A percentile compares a stretch with the other conserved stretches of the same genome.
phyloP scores from a whole-genome alignment of 768 basidiomycete genomes.

The Hypholoma fasciculare region DNA sequence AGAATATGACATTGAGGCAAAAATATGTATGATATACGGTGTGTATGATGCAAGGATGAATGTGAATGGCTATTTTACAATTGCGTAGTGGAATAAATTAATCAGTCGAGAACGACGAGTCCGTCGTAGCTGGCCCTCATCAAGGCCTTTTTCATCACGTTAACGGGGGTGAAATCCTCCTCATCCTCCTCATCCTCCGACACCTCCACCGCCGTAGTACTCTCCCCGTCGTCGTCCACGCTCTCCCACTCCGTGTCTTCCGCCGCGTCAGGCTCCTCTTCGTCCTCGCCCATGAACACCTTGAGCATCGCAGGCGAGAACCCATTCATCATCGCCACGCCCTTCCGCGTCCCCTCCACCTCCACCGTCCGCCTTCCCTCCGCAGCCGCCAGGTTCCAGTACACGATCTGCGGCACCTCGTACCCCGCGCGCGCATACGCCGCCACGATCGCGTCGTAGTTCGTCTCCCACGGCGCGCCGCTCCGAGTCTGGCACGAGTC shows the following conservation, averaged over 20 bases:
- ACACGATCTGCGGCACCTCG: slow-evolving; percentile 71
- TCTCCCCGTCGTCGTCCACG: slow-evolving; percentile 41
- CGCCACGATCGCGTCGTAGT: slow-evolving; percentile 53
- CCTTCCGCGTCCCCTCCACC: slow-evolving; percentile 50
- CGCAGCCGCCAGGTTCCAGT: slow-evolving; percentile 55
- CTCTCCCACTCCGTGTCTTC: slow-evolving; percentile 36
- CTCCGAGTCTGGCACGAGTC: slow-evolving; percentile 35
- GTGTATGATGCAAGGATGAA: too few species aligned
- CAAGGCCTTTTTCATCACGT: slow-evolving; percentile 48
- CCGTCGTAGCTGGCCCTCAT: slow-evolving; percentile 53
- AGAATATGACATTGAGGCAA: too few species aligned
- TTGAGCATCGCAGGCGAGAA: slow-evolving; percentile 72
- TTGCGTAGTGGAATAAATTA: neutral
- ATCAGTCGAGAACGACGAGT: slow-evolving; percentile 57
- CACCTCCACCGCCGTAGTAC: slow-evolving; percentile 15
- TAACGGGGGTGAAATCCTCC: slow-evolving; percentile 38
- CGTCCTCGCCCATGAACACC: slow-evolving; percentile 63
- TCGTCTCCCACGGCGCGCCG: slow-evolving; percentile 53
- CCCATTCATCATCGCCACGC: slow-evolving; percentile 70
- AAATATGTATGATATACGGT: too few species aligned
- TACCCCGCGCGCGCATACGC: slow-evolving; percentile 65
- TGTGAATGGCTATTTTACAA: too few species aligned
- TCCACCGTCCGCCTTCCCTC: slow-evolving; percentile 36
- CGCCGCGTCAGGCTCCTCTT: slow-evolving; percentile 41
- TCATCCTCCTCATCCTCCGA: slow-evolving; percentile 18